Conservation (phyloP, 805 yeast genomes). For the Starmerella ratchasimensis region DNA sequence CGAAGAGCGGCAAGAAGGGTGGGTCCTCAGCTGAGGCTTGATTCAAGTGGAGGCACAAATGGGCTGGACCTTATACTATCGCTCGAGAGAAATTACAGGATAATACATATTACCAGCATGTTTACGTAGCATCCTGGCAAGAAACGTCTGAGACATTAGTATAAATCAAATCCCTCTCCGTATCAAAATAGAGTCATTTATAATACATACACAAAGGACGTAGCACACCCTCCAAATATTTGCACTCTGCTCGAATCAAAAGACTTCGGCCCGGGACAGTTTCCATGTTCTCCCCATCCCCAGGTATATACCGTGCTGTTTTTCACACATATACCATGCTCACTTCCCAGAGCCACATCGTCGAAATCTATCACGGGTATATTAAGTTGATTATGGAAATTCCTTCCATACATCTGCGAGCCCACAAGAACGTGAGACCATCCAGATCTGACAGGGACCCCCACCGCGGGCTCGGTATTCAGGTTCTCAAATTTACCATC, state of each 20-base stretch:
- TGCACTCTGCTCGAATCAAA: not conserved
- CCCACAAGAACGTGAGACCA: slow-evolving; percentile 18
- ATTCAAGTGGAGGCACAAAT: too few species aligned
- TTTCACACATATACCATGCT: slow-evolving; percentile 51
- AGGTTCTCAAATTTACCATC: not conserved
- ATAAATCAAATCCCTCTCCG: not conserved
- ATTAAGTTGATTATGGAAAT: slow-evolving; percentile 56
- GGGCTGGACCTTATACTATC: slow-evolving; percentile 15
- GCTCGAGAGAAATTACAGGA: slow-evolving; percentile 19
- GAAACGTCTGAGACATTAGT: slow-evolving; percentile 21
- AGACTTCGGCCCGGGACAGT: slow-evolving; percentile 46
- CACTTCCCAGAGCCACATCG: slow-evolving; percentile 55
- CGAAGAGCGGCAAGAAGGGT: slow-evolving; percentile 5
- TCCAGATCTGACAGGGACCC: slow-evolving; percentile 4
- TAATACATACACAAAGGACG: slow-evolving; percentile 19
- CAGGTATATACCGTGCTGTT: slow-evolving; percentile 44
- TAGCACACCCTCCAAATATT: slow-evolving; percentile 25
- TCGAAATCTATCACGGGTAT: slow-evolving; percentile 1
- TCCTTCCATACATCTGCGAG: slow-evolving; percentile 54
- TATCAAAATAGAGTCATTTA: not conserved
- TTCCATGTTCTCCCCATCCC: slow-evolving; percentile 99
- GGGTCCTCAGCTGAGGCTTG: not conserved
- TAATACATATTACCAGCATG: slow-evolving; percentile 23
- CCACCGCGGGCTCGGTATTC: not conserved
- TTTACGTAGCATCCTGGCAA: slow-evolving; percentile 19